Percentiles rank a stretch among this genome's conserved stretches.
Evolutionary conservation across 805 yeast species (phyloP).

Genomic region (Saccharomycopsis synnaedendra): DNA sequence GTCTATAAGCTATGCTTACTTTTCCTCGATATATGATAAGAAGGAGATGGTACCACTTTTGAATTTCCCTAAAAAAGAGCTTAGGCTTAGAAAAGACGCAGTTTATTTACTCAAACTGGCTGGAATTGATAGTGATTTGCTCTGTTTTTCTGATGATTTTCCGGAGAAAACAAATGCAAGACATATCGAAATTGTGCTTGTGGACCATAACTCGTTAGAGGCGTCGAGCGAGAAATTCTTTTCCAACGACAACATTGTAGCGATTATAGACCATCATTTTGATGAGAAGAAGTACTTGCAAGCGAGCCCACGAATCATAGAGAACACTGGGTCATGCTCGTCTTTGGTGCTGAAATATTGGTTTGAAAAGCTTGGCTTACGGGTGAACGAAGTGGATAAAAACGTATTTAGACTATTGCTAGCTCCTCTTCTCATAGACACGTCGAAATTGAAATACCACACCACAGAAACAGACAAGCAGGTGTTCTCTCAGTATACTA

Average conservation of each 20-base stretch:
- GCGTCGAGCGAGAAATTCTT: constrained; percentile 28
- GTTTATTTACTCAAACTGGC: constrained; percentile 31
- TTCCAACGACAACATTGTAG: constrained; percentile 28
- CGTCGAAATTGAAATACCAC: constrained; percentile 52
- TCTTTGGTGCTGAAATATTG: constrained; percentile 61
- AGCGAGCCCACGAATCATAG: constrained; percentile 52
- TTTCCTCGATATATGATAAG: constrained; percentile 23
- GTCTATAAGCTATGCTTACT: constrained; percentile 63
- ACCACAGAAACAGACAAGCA: constrained; percentile 48
- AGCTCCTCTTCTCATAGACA: constrained; percentile 70
- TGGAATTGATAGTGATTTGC: constrained; percentile 31
- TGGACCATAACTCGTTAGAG: constrained; percentile 70
- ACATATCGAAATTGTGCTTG: constrained; percentile 27
- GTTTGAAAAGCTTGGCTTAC: constrained; percentile 21
- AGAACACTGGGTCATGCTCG: constrained; percentile 67
- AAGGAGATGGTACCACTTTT: constrained; percentile 51
- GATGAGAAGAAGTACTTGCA: constrained; percentile 44
- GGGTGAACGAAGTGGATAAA: constrained; percentile 15
- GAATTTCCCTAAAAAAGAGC: constrained; percentile 58
- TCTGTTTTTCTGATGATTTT: constrained; percentile 64
- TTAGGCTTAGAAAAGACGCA: constrained; percentile 63
- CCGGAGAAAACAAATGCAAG: constrained; percentile 4
- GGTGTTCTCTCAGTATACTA: constrained; percentile 23
- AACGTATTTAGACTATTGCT: constrained; percentile 37
- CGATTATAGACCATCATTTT: constrained; percentile 81